These are phyloP conservation scores for Saturnispora quitensis DNA, from an alignment of 805 yeast genomes.

Conservation along the genomic window DNA sequence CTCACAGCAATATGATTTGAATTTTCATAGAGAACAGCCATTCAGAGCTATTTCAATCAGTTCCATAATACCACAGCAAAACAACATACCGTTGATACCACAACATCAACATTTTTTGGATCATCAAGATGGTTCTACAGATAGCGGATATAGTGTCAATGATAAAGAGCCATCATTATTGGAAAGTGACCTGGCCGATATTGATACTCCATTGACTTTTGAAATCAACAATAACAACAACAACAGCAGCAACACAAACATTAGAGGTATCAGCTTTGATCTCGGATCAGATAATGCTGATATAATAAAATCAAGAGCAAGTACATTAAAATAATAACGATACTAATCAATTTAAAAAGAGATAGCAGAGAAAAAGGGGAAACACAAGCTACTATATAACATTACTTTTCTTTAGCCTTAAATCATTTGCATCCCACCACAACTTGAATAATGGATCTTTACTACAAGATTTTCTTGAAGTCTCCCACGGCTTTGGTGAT, in stretches of 20 bases:
- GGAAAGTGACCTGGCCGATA: background rate
- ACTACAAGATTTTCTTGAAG: slow-evolving; percentile 27
- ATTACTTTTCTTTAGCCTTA: slow-evolving; percentile 18
- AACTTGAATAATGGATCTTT: slow-evolving; percentile 38
- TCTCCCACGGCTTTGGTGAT: slow-evolving; percentile 56
- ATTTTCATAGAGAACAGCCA: background rate
- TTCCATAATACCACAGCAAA: background rate
- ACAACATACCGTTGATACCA: slow-evolving; percentile 5
- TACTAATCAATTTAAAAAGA: background rate
- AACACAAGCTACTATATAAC: background rate
- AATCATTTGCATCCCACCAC: slow-evolving; percentile 42
- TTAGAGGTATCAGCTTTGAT: background rate
- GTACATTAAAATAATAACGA: background rate
- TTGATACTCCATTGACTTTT: background rate
- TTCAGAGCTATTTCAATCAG: slow-evolving; percentile 9
- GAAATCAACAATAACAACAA: background rate
- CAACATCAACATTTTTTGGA: slow-evolving; percentile 12
- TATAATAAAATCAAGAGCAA: slow-evolving; percentile 5
- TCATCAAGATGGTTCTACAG: background rate
- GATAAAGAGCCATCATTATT: background rate
- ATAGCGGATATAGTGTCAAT: background rate
- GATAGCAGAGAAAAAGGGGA: background rate
- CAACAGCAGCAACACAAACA: background rate
- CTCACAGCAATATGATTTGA: background rate
- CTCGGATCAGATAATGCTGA: background rate